Percentiles rank a stretch among this genome's conserved stretches.
Conservation (phyloP, 441 rosid species). For the Syzygium syzygioides region DNA sequence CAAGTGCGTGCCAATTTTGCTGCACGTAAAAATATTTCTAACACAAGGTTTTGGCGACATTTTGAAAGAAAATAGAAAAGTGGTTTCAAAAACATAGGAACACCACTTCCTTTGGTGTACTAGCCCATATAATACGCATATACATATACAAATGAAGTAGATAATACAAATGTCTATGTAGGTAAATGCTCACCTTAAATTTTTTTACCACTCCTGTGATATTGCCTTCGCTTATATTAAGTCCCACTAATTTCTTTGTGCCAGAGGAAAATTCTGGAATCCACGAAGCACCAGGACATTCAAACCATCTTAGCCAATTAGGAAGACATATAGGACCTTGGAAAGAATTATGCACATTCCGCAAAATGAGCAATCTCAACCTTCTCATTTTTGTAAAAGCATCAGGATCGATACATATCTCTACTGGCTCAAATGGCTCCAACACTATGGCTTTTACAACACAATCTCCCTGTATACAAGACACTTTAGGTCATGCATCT, state of each 20-base stretch:
- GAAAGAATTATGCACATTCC: neutral
- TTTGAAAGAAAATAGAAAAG: too few species aligned
- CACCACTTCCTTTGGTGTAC: neutral
- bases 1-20: neutral
- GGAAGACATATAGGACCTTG: neutral
- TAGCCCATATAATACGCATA: neutral
- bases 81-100: neutral
- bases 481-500: neutral
- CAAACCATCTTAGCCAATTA: neutral
- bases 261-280: neutral
- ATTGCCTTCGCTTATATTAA: neutral
- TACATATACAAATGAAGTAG: neutral
- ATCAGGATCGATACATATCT: too few species aligned
- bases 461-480: rapidly evolving
- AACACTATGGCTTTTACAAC: neutral
- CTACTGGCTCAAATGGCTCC: too few species aligned
- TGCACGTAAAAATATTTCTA: too few species aligned
- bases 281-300: neutral
- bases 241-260: neutral
- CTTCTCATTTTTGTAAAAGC: too few species aligned
- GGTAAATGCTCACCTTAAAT: neutral
- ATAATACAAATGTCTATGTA: neutral
- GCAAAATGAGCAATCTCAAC: neutral
- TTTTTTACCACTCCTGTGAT: neutral
- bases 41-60: neutral